These are phyloP conservation scores for Rhipidocladum racemiflorum DNA, from an alignment of 176 grass and related monocot genomes.

Conservation along the genomic window DNA sequence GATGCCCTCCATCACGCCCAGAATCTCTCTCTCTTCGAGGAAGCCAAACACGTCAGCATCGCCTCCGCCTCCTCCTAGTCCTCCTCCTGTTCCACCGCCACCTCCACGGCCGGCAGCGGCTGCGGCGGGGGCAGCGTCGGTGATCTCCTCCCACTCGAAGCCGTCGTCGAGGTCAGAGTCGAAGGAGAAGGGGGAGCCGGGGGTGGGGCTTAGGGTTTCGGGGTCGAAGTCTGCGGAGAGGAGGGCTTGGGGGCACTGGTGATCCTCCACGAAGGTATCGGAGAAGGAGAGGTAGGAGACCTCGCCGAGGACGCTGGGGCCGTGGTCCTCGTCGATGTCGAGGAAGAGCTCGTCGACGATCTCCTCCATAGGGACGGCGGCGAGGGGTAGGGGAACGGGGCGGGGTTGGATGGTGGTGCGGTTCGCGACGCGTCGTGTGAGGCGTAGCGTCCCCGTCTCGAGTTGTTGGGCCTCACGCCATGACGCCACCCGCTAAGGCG, in stretches of 20 bases:
- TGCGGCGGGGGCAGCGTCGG: not conserved
- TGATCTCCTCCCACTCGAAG: conserved; percentile 73
- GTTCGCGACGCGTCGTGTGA: conserved; percentile 18
- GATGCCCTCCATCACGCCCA: conserved; percentile 50
- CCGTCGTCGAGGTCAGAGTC: conserved; percentile 31
- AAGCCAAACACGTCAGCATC: conserved; percentile 35
- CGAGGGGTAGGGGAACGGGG: not conserved
- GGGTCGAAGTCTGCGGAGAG: conserved; percentile 20
- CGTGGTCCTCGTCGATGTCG: conserved; percentile 41
- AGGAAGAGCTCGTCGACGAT: conserved; percentile 60
- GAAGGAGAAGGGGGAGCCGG: conserved; percentile 39
- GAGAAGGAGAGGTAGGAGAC: conserved; percentile 38
- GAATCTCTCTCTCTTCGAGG: conserved; percentile 55
- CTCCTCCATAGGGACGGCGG: conserved; percentile 44
- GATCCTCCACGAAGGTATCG: conserved; percentile 36
- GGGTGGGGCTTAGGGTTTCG: conserved; percentile 33
- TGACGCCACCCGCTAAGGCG: not conserved
- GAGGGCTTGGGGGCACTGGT: conserved; percentile 9
- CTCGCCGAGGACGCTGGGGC: conserved; percentile 25
- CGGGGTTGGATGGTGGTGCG: not conserved
- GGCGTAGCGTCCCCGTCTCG: conserved; percentile 40
- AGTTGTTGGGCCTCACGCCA: not conserved
- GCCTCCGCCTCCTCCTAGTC: not conserved
- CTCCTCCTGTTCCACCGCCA: not conserved
- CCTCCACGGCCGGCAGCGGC: not conserved